phyloP scores from a whole-genome alignment of 2,329 filamentous ascomycete genomes.

The Hypoxylon sp. region DNA sequence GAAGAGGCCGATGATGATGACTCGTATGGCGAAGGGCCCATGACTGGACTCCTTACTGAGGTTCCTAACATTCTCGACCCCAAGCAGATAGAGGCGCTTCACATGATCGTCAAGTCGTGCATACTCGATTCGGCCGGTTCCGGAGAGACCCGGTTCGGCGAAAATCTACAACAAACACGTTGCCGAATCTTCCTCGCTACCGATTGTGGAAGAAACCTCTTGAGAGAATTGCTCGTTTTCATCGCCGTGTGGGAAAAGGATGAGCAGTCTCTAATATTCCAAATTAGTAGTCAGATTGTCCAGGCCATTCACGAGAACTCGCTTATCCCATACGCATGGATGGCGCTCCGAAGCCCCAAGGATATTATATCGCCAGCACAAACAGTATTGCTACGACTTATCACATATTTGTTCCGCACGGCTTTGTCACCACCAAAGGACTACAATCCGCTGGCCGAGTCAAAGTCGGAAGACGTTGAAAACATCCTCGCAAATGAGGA shows the following conservation, averaged over 20 bases:
- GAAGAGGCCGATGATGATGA: constrained; percentile 70
- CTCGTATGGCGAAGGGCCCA: constrained; percentile 79
- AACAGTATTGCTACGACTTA: constrained; percentile 87
- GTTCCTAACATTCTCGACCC: constrained; percentile 94
- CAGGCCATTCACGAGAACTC: constrained; percentile 90
- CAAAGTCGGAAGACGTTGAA: constrained; percentile 38
- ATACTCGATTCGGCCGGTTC: constrained; percentile 85
- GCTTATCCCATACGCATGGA: constrained; percentile 90
- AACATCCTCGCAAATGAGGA: constrained; percentile 57
- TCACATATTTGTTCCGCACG: constrained; percentile 87
- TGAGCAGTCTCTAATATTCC: constrained; percentile 93
- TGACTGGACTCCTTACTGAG: constrained; percentile 87
- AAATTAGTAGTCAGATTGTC: constrained; percentile 95
- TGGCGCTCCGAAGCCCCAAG: constrained; percentile 88
- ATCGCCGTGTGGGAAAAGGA: constrained; percentile 97
- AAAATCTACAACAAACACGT: constrained; percentile 88
- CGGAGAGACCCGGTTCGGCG: constrained; percentile 70
- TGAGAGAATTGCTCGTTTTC: constrained; percentile 92
- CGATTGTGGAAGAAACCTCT: constrained; percentile 87
- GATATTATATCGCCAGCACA: constrained; percentile 97
- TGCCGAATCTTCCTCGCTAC: constrained; percentile 90
- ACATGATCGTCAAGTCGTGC: constrained; percentile 97
- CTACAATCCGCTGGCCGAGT: constrained; percentile 43
- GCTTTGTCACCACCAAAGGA: constrained; percentile 52
- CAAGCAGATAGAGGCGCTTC: constrained; percentile 92